Evolutionary conservation across 73 alveolate species (phyloP).

Genomic region (Stentor roeselii): DNA sequence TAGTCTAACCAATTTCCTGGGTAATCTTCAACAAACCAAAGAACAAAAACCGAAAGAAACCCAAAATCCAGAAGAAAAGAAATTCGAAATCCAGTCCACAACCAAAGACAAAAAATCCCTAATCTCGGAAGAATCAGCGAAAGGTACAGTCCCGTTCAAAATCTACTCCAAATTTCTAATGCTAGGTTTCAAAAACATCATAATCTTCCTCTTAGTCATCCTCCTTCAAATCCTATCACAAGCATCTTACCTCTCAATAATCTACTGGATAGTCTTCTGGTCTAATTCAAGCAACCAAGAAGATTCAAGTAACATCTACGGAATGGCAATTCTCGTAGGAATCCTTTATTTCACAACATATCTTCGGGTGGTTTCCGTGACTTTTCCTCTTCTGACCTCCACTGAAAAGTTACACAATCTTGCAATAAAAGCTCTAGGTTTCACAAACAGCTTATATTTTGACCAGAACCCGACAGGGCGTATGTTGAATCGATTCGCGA

Average conservation of each 20-base stretch:
- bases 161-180: neutral
- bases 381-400: neutral
- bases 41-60: neutral
- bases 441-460: conserved; percentile 45
- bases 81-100: neutral
- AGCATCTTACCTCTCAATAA: neutral
- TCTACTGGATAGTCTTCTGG: neutral
- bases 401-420: neutral
- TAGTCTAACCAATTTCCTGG: too few species aligned
- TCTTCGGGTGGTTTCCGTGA: neutral
- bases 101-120: neutral
- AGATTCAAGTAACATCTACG: neutral
- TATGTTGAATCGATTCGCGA: conserved; percentile 72
- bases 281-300: neutral
- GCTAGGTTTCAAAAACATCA: neutral
- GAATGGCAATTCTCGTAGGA: neutral
- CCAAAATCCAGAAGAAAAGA: neutral
- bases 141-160: neutral
- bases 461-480: conserved; percentile 92
- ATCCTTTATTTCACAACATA: neutral
- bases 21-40: too few species aligned
- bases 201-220: too few species aligned
- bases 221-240: neutral
- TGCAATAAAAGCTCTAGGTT: neutral
- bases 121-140: neutral